Evolutionary conservation across 176 grass and related monocot genomes (phyloP), one percentile per base, ranked within the genome.

Genomic region (Oryza nivara): DNA sequence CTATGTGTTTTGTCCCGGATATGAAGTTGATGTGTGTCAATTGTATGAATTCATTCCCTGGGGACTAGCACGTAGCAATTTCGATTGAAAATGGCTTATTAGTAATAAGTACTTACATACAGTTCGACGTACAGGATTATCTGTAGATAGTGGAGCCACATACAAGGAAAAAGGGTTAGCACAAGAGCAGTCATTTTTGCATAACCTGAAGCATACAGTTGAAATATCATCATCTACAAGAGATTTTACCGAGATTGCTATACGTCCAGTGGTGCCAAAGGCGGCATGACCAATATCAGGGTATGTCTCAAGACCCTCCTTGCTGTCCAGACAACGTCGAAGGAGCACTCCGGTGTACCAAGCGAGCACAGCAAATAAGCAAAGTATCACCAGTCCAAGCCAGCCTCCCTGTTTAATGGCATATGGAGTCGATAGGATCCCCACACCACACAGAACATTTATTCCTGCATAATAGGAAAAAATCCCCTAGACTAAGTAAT

Each of bases 221-320:
- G 38, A 52, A 19, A 23, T 43, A 22, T 70, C 20, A 75, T 74
- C 40, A 80, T 40, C 15, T 51, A 17, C 17, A 48, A 11, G 9
- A 65, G 4, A 76, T 52, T 72, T 72, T 86, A 98, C 96, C 77
- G 96, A 98, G 64, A 98, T 95, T 20, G 75, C 76, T 45, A 98
- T 83, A 20, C 96, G 91, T 3, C 96, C 96, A 0, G 76, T 51
- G 36, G 93, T 93, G 20, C 96, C 96, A 75, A 98, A 98, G 65
- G 96, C 96, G 0, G 92, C 96, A 77, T 98, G 96, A 2, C 96
- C 96, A 23, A 98, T 93, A 52, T 98, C 96, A 77, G 96, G 96
- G 51, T 95, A 98, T 11, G 96, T 95, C 77, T 92, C 83, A 16
- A 98, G 82, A 13, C 89, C 92, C 45, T 88, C 83, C 60, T 93